Evolutionary conservation across 768 basidiomycete species (phyloP).

Genomic region (Candolleomyces efflorescens): DNA sequence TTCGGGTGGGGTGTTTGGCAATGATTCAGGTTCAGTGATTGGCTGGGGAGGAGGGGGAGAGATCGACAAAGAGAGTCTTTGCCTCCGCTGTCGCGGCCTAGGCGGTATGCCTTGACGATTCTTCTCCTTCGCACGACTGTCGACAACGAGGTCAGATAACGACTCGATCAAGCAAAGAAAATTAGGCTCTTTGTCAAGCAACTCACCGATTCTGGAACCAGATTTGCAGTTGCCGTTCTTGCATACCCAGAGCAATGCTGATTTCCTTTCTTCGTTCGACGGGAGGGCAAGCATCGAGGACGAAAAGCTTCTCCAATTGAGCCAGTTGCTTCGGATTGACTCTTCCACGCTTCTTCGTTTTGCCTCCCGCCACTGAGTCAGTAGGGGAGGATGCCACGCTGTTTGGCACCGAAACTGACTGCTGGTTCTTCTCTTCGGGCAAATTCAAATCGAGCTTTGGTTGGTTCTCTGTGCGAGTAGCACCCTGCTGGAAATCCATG

Average conservation of each 20-base stretch:
- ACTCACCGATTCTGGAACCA: slow-evolving; percentile 85
- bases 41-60: slow-evolving; percentile 23
- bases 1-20: slow-evolving; percentile 35
- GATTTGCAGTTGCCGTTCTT: slow-evolving; percentile 84
- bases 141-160: neutral
- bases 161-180: slow-evolving; percentile 2
- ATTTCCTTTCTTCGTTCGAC: slow-evolving; percentile 70
- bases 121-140: slow-evolving; percentile 80
- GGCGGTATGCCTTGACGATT: slow-evolving; percentile 53
- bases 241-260: slow-evolving; percentile 70
- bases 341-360: slow-evolving; percentile 54
- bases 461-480: no score
- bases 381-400: neutral
- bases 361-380: neutral
- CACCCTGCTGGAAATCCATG: no score
- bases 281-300: slow-evolving; percentile 66
- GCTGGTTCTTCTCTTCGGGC: no score
- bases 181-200: neutral
- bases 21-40: slow-evolving; percentile 20
- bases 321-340: slow-evolving; percentile 80
- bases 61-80: slow-evolving; percentile 28
- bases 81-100: slow-evolving; percentile 21
- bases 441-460: no score
- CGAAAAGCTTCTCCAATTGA: slow-evolving; percentile 69
- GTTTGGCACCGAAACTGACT: no score